A percentile compares a stretch with the other conserved stretches of the same genome.
Conservation (phyloP, 2,329 filamentous ascomycete species). For the Sporothrix euskadiensis region DNA sequence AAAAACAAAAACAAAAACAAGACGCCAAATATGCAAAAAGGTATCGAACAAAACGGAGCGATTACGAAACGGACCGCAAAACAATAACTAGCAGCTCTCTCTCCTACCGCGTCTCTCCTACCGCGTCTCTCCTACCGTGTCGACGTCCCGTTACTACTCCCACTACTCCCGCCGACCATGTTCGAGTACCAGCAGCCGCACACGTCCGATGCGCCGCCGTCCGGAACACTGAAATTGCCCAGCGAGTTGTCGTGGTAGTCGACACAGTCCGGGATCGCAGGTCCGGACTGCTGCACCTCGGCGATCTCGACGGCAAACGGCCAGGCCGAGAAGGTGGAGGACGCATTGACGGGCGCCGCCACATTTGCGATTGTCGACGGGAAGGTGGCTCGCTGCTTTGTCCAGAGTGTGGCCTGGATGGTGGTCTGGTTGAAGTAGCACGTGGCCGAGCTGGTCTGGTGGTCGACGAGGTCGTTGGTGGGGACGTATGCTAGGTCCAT, state of each 20-base stretch:
- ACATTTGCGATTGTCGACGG: constrained; percentile 33
- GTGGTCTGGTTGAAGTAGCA: constrained; percentile 61
- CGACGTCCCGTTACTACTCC: constrained; percentile 9
- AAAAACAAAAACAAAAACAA: not conserved
- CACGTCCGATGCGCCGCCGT: constrained; percentile 36
- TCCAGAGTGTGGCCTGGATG: constrained; percentile 62
- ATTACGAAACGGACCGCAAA: not conserved
- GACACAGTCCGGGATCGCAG: constrained; percentile 56
- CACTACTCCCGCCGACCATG: not conserved
- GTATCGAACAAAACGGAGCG: not conserved
- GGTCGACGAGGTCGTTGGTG: constrained; percentile 44
- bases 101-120: not conserved
- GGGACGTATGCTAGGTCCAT: constrained; percentile 55
- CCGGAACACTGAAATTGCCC: constrained; percentile 40
- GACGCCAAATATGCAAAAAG: constrained; percentile 7
- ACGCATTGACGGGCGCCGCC: constrained; percentile 32
- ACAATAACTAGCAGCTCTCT: not conserved
- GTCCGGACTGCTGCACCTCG: constrained; percentile 51
- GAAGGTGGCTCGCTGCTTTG: constrained; percentile 42
- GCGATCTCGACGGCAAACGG: constrained; percentile 59
- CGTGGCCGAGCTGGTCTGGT: constrained; percentile 48
- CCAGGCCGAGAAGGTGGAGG: constrained; percentile 48
- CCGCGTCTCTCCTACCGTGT: not conserved
- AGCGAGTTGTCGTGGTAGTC: constrained; percentile 43
- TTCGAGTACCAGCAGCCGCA: constrained; percentile 47